Conservation (phyloP, 2,329 filamentous ascomycete species). For the Venturia pyrina region DNA sequence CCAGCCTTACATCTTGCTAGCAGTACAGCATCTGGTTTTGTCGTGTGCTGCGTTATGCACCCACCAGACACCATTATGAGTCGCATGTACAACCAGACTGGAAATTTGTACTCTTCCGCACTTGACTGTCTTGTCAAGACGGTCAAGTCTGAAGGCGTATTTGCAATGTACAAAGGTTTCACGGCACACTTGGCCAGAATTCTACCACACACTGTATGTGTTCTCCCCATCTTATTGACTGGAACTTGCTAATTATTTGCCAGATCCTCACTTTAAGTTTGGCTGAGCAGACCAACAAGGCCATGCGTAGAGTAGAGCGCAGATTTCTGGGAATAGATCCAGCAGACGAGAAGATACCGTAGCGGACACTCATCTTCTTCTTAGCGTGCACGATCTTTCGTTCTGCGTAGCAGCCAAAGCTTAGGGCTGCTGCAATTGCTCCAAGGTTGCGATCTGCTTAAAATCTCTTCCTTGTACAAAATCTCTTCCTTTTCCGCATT, state of each 20-base stretch:
- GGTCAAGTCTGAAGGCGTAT: slow-evolving; percentile 75
- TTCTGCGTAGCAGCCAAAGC: not conserved
- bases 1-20: slow-evolving; percentile 80
- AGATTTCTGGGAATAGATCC: not conserved
- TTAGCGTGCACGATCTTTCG: no score
- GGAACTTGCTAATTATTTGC: slow-evolving; percentile 16
- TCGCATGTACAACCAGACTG: slow-evolving; percentile 96
- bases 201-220: slow-evolving; percentile 70
- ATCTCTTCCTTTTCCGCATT: not conserved
- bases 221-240: not conserved
- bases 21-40: slow-evolving; percentile 84
- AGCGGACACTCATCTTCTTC: not conserved
- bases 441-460: not conserved
- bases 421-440: not conserved
- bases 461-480: not conserved
- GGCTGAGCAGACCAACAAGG: slow-evolving; percentile 94
- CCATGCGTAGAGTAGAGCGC: slow-evolving; percentile 67
- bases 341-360: slow-evolving; percentile 9
- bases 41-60: slow-evolving; percentile 97
- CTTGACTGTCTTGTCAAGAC: slow-evolving; percentile 91
- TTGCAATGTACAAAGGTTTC: slow-evolving; percentile 97
- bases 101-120: slow-evolving; percentile 88
- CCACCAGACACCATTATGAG: slow-evolving; percentile 99
- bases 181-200: slow-evolving; percentile 90
- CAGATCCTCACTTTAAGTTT: slow-evolving; percentile 80